These are phyloP conservation scores for Pyrenochaeta sp. DNA, from an alignment of 2,329 filamentous ascomycete species.

Conservation along the genomic window DNA sequence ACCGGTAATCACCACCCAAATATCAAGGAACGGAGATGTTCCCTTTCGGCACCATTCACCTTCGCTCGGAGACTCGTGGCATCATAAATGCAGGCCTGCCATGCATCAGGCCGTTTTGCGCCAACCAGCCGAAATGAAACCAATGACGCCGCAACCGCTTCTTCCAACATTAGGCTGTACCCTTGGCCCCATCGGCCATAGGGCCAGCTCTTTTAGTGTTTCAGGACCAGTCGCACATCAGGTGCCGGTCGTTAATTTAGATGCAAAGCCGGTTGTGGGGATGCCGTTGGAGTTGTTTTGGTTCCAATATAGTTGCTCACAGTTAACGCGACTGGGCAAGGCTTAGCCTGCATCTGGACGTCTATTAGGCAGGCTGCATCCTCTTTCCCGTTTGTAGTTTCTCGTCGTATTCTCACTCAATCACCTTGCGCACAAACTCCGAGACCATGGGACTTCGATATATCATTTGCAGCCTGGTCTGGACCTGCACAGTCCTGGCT, in stretches of 20 bases:
- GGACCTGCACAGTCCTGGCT: constrained; percentile 4
- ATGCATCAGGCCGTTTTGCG: not conserved
- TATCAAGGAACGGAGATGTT: too few species aligned
- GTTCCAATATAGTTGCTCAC: not conserved
- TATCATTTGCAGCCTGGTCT: not conserved
- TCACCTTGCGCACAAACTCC: too few species aligned
- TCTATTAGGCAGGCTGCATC: too few species aligned
- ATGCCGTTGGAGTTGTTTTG: not conserved
- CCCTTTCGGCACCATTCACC: too few species aligned
- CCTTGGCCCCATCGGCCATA: not conserved
- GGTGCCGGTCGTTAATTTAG: constrained; percentile 7
- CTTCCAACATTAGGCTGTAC: constrained; percentile 6
- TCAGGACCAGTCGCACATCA: constrained; percentile 3
- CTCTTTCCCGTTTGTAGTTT: not conserved
- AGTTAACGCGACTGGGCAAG: not conserved
- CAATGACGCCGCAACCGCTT: constrained; percentile 6
- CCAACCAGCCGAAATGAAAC: constrained; percentile 11
- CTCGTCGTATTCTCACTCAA: too few species aligned
- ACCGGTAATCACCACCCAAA: too few species aligned
- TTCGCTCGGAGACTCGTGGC: too few species aligned
- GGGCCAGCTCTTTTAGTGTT: constrained; percentile 2
- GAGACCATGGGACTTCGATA: constrained; percentile 6
- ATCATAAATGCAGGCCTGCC: not conserved
- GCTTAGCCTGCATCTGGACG: not conserved
- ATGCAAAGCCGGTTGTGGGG: not conserved